Evolutionary conservation across 176 grass and related monocot genomes (phyloP).

Genomic region (Alloteropsis semialata): DNA sequence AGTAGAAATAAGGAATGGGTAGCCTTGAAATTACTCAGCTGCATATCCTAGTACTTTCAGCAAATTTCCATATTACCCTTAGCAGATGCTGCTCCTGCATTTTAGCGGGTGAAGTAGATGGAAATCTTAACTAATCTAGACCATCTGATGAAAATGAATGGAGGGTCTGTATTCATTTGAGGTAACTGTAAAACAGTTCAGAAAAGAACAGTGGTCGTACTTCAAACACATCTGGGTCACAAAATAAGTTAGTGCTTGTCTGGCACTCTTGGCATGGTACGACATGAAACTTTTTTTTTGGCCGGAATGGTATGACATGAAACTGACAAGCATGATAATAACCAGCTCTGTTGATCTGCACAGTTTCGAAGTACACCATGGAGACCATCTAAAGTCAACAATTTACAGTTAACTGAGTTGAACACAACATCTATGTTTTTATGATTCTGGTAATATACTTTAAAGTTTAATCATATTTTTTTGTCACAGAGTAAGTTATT

Average conservation of each 20-base stretch:
- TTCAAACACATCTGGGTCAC: neutral
- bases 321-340: neutral
- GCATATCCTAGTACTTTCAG: neutral
- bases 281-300: neutral
- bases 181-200: neutral
- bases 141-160: neutral
- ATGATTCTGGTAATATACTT: neutral
- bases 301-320: neutral
- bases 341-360: neutral
- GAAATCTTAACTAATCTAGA: neutral
- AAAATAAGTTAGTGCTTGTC: neutral
- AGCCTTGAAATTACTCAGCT: neutral
- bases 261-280: neutral
- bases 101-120: neutral
- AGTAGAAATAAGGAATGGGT: neutral
- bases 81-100: neutral
- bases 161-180: neutral
- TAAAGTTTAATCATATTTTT: constrained; percentile 2
- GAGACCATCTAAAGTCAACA: neutral
- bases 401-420: neutral
- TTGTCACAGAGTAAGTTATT: neutral
- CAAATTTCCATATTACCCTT: neutral
- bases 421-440: neutral
- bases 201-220: neutral
- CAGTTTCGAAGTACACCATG: neutral